A percentile compares a stretch with the other conserved stretches of the same genome.
These are phyloP conservation scores for Xanthoconium separans DNA, from an alignment of 1,284 basidiomycete genomes.

Conservation along the genomic window DNA sequence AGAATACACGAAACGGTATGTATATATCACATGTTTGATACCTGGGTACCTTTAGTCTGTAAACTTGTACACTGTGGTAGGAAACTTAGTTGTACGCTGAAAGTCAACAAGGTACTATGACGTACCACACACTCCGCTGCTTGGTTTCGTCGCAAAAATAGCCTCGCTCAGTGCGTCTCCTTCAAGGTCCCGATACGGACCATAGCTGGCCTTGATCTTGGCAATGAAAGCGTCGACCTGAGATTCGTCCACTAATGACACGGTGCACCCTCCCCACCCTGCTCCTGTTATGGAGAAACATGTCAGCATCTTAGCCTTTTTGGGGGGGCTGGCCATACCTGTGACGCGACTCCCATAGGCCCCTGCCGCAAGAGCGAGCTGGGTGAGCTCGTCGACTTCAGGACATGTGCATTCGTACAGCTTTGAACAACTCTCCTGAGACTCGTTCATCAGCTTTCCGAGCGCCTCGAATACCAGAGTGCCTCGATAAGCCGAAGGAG, in stretches of 20 bases:
- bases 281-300: slow-evolving; percentile 50
- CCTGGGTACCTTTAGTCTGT: slow-evolving; percentile 15
- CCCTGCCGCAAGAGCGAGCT: slow-evolving; percentile 62
- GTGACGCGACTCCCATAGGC: slow-evolving; percentile 79
- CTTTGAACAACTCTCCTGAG: slow-evolving; percentile 66
- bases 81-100: neutral
- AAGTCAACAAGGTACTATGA: slow-evolving; percentile 15
- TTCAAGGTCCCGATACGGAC: slow-evolving; percentile 59
- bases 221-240: slow-evolving; percentile 68
- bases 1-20: neutral
- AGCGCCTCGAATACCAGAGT: slow-evolving; percentile 45
- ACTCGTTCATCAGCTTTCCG: slow-evolving; percentile 76
- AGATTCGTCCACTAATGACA: slow-evolving; percentile 76
- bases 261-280: slow-evolving; percentile 90
- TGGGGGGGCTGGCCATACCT: slow-evolving; percentile 38
- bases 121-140: slow-evolving; percentile 79
- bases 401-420: slow-evolving; percentile 79
- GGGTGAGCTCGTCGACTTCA: slow-evolving; percentile 69
- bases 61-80: slow-evolving; percentile 28
- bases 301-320: neutral
- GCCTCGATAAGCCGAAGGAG: slow-evolving; percentile 14
- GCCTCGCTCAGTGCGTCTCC: slow-evolving; percentile 64
- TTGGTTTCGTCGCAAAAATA: slow-evolving; percentile 85
- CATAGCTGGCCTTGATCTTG: slow-evolving; percentile 58
- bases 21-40: neutral